Evolutionary conservation across 2,329 filamentous ascomycete species (phyloP).

Genomic region (Diaporthe amygdali): DNA sequence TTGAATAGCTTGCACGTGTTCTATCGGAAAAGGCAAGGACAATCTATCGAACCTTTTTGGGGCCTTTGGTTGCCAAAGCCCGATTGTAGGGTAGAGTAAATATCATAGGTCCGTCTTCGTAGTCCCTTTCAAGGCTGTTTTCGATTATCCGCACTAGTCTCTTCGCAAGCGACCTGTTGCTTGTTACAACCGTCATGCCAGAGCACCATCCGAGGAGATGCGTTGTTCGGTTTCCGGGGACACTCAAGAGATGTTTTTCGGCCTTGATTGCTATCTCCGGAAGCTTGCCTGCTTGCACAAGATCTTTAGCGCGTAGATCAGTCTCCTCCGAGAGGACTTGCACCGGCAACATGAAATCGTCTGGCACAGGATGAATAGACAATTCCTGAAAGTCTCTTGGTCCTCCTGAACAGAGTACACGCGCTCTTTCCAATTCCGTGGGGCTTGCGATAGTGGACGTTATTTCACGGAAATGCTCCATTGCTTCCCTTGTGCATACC

Average conservation of each 20-base stretch:
- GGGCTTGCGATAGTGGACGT: constrained; percentile 67
- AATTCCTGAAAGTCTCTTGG: constrained; percentile 12
- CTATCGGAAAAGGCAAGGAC: neutral
- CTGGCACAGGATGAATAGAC: constrained; percentile 14
- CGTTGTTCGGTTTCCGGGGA: constrained; percentile 17
- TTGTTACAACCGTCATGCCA: constrained; percentile 14
- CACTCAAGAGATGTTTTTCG: constrained; percentile 11
- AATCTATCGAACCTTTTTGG: constrained; percentile 3
- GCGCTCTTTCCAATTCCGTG: constrained; percentile 63
- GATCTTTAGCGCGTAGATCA: neutral
- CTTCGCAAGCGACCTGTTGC: constrained; percentile 17
- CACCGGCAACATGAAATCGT: constrained; percentile 21
- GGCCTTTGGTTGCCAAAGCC: constrained; percentile 24
- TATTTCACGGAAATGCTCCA: constrained; percentile 69
- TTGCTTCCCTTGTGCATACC: constrained; percentile 71
- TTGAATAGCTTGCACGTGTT: neutral
- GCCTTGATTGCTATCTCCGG: constrained; percentile 15
- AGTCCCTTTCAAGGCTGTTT: constrained; percentile 15
- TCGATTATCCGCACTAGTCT: constrained; percentile 21
- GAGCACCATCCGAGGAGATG: constrained; percentile 16
- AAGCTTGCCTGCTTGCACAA: constrained; percentile 12
- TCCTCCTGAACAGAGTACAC: constrained; percentile 53
- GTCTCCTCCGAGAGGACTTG: neutral
- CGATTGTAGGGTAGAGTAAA: constrained; percentile 19
- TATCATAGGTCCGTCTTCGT: constrained; percentile 21